These are phyloP conservation scores for Gossypioides kirkii DNA, from an alignment of 345 rosid genomes.

Conservation along the genomic window DNA sequence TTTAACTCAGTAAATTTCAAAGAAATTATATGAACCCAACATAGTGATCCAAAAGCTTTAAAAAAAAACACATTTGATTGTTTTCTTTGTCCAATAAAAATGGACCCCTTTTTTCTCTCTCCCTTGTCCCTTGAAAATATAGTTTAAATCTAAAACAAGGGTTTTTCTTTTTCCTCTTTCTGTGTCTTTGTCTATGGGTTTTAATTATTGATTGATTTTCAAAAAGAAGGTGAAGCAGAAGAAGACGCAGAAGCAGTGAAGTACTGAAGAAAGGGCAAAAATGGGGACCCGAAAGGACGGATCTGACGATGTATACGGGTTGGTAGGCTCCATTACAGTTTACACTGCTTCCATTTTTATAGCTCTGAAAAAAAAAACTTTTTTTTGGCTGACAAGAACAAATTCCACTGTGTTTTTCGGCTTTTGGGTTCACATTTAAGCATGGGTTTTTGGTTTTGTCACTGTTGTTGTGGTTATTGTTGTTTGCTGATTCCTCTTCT, in stretches of 20 bases:
- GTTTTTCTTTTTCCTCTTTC: constrained; percentile 8
- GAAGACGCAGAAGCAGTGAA: not conserved
- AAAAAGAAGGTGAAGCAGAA: not conserved
- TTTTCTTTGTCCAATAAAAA: not conserved
- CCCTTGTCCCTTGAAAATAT: constrained; percentile 25
- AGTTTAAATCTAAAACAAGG: constrained; percentile 3
- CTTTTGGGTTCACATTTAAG: constrained; percentile 30
- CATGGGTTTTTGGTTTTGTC: constrained; percentile 28
- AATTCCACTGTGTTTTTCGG: constrained; percentile 15
- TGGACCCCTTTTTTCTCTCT: not conserved
- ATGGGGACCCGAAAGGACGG: constrained; percentile 32
- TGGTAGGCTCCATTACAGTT: constrained; percentile 44
- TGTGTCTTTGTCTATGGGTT: constrained; percentile 7
- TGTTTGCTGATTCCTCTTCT: not conserved
- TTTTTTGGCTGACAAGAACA: not conserved
- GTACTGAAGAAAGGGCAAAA: constrained; percentile 1
- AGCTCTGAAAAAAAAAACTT: not conserved
- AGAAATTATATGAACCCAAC: not conserved
- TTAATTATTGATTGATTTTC: not conserved
- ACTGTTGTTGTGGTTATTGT: constrained; percentile 9
- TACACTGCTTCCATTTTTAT: constrained; percentile 9
- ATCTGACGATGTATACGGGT: constrained; percentile 47
- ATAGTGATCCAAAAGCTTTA: not conserved
- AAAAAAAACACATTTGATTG: not conserved
- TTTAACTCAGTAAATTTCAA: not conserved